Evolutionary conservation across 768 basidiomycete genomes (phyloP), one percentile per base, ranked within the genome.

Genomic region (Podaxis mareebaensis): DNA sequence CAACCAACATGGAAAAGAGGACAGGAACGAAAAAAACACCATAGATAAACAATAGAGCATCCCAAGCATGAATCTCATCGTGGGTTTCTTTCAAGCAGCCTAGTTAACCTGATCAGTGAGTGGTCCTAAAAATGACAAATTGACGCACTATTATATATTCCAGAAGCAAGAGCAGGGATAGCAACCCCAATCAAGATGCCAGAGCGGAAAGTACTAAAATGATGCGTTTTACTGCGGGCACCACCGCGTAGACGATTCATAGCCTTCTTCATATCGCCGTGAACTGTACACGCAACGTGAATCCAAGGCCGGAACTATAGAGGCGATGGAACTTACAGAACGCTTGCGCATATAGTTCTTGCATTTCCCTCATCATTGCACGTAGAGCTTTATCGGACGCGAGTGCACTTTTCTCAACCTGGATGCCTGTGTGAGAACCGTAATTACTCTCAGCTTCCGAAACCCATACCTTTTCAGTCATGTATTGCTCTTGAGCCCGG

Each of bases 261-360:
- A 0, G 96, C 95, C 64, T 81, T 86, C 75, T 95, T 98, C 69
- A 79, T 81, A 74, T 97, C 86, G 3, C 95, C 96, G 20, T 72
- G 73, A 26, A 78, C 85, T 86, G 52, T 36, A n/a, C 24, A 7
- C 33, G 36, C 28, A 53, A 24, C 8, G 33, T 64, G 56, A 57
- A 42, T 8, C 33, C 20, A 61, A 8, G 53, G 60, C 54, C 36
- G 22, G 55, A 10, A n/a, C 48, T 52, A 58, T 58, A 63, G 11
- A 42, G n/a, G 48, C 20, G 40, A 38, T 20, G 51, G 48, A 33
- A 77, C 88, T 36, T 71, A 94, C 93, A 84, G 67, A 98, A 98
- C 22, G 85, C 81, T 24, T 74, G 72, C 1, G 95, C 88, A 73
- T 90, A 98, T 51, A 91, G 75, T 0, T 83, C 81, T 70, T 98